Evolutionary conservation across 805 yeast species (phyloP), one percentile per base, ranked within the genome.

Genomic region (Saturnispora quitensis): DNA sequence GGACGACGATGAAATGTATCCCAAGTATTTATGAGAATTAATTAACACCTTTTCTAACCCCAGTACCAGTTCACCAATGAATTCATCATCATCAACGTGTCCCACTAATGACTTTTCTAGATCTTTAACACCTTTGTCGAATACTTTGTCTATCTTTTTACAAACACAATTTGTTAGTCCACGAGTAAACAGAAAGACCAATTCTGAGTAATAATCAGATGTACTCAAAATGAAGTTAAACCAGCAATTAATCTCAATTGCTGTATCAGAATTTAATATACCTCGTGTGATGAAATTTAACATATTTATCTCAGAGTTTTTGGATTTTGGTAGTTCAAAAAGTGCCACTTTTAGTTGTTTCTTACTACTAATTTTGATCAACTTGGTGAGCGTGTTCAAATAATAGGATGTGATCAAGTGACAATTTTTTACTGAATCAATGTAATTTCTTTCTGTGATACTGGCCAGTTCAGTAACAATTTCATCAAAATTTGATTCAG

Each of bases 11-110:
- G 50, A 33, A 5, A 60, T 51, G 43, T 56, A 56, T 7, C 56
- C 56, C 53, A 81, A 60, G 55, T 74, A 78, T 31, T 79, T 74
- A 61, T 85, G 88, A 9, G 86, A 74, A 1, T 75, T 68, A 2
- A 75, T 72, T 36, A 89, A 62, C 10, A 89, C 65, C 48, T 81
- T 84, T 59, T 88, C 90, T 24, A 88, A 61, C 0, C 91, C 90
- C 13, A 74, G 67, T 45, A 75, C 67, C 46, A 74, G 64, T 45
- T 74, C 62, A 47, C 78, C 61, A 55, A 79, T 65, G 34, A 80
- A 66, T 53, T 76, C 68, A 61, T 73, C 67, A 10, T 58, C 45
- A 15, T 58, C 62, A 40, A 53, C 33, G 9, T 42, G 35, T 56
- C 53, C 36, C n/a, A 35, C 13, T 3, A 20, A 15, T 2, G 17